A percentile compares a stretch with the other conserved stretches of the same genome.
Conservation (phyloP, 2,329 filamentous ascomycete species). For the Penicillium oxalicum region DNA sequence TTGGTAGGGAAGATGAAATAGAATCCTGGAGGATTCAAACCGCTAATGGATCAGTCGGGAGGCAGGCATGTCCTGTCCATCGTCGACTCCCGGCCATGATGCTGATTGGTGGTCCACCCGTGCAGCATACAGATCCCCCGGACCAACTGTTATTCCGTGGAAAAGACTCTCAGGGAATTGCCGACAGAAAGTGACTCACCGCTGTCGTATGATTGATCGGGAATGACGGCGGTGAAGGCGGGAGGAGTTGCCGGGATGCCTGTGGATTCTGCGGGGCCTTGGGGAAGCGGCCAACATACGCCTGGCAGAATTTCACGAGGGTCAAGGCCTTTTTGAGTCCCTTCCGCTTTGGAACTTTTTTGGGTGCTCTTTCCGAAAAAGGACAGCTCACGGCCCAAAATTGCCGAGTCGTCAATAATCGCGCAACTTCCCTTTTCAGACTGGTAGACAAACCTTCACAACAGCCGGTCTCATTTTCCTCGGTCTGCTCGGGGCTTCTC, state of each 20-base stretch:
- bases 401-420: not conserved
- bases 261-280: too few relatives aligned
- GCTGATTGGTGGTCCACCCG: slow-evolving; percentile 21
- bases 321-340: not conserved
- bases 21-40: not conserved
- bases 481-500: too few relatives aligned
- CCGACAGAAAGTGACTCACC: too few relatives aligned
- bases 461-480: too few relatives aligned
- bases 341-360: slow-evolving; percentile 9
- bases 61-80: slow-evolving; percentile 2
- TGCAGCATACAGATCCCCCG: not conserved
- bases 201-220: too few relatives aligned
- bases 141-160: slow-evolving; percentile 16
- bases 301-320: too few relatives aligned
- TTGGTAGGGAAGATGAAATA: slow-evolving; percentile 1
- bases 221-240: too few relatives aligned
- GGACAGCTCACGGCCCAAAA: not conserved
- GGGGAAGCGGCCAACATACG: too few relatives aligned
- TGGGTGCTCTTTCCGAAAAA: slow-evolving; percentile 5
- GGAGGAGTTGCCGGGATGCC: too few relatives aligned
- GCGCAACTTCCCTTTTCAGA: not conserved
- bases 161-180: too few relatives aligned
- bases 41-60: not conserved
- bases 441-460: not conserved
- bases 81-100: slow-evolving; percentile 8